Evolutionary conservation across 2,329 filamentous ascomycete genomes (phyloP).

Genomic region (Calonectria pauciramosa): DNA sequence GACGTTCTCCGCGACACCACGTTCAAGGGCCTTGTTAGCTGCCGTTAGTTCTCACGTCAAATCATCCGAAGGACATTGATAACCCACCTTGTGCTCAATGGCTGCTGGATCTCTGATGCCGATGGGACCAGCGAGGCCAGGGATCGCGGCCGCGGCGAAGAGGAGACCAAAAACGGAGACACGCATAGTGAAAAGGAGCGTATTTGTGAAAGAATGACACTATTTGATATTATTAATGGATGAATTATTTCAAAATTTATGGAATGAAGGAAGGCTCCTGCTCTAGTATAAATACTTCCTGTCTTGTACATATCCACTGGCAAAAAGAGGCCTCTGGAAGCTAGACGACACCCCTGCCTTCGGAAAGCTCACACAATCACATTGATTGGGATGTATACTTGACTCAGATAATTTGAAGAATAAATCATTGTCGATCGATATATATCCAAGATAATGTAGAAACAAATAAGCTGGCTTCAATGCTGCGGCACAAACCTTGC

Average conservation of each 20-base stretch:
- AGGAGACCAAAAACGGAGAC: background rate
- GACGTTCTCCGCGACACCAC: background rate
- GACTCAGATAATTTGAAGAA: background rate
- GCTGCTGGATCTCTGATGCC: background rate
- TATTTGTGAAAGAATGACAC: background rate
- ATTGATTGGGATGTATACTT: background rate
- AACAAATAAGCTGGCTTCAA: background rate
- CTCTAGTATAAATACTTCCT: background rate
- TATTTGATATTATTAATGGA: background rate
- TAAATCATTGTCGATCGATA: background rate
- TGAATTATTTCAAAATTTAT: background rate
- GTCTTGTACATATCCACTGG: background rate
- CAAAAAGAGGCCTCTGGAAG: background rate
- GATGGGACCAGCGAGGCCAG: background rate
- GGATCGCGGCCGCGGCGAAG: background rate
- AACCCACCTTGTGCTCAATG: background rate
- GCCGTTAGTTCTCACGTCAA: background rate
- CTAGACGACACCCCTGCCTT: background rate
- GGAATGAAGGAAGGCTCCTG: background rate
- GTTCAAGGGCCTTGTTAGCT: background rate
- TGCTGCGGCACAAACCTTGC: background rate
- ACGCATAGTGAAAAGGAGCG: background rate
- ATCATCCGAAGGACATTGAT: background rate
- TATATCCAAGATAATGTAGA: background rate
- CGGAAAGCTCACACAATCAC: background rate